These are phyloP conservation scores for Tricholoma bakamatsutake DNA, from an alignment of 768 basidiomycete genomes.

Conservation along the genomic window DNA sequence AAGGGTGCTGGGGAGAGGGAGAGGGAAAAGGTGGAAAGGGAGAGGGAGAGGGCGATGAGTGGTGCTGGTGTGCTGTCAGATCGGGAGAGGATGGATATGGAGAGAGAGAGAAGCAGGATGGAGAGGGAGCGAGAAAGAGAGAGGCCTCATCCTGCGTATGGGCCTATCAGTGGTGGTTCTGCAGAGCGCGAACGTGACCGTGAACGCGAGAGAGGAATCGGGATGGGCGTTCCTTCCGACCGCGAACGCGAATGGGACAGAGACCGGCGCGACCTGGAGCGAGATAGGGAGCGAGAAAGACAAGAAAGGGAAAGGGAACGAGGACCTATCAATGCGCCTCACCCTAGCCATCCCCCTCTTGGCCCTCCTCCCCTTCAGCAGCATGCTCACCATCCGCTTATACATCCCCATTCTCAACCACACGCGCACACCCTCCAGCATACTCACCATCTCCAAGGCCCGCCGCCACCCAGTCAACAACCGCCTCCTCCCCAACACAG, in stretches of 20 bases:
- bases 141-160: neutral
- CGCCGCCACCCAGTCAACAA: neutral
- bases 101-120: neutral
- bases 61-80: neutral
- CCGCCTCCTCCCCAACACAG: neutral
- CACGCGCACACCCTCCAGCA: neutral
- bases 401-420: neutral
- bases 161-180: neutral
- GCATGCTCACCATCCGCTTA: neutral
- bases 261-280: neutral
- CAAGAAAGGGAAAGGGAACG: neutral
- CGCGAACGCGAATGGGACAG: neutral
- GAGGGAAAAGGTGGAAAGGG: neutral
- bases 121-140: neutral
- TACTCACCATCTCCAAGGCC: neutral
- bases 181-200: neutral
- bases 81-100: neutral
- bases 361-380: constrained; percentile 1
- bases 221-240: neutral
- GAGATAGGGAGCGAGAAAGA: neutral
- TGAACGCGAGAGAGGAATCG: neutral
- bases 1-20: neutral
- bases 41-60: neutral
- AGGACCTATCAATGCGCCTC: neutral
- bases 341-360: neutral